Evolutionary conservation across 2,329 filamentous ascomycete species (phyloP).

Genomic region (Ophiostoma tasmaniense): DNA sequence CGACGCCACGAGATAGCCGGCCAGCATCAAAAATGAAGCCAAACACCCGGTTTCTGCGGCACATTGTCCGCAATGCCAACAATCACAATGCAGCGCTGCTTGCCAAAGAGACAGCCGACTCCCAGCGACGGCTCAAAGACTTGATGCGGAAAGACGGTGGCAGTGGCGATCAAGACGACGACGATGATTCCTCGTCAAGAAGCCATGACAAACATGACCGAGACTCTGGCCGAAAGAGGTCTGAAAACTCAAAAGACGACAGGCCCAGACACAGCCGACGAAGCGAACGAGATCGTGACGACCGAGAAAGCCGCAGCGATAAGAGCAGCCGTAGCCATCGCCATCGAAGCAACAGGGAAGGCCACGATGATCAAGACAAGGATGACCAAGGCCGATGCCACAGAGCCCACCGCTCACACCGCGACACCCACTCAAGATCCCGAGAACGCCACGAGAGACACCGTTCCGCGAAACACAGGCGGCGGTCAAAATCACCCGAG

Average conservation of each 20-base stretch:
- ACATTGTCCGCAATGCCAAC: conserved; percentile 82
- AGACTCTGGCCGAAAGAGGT: background rate
- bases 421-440: background rate
- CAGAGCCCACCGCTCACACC: background rate
- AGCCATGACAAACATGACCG: background rate
- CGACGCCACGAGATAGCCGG: conserved; percentile 32
- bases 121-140: conserved; percentile 58
- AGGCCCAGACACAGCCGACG: background rate
- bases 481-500: conserved; percentile 6
- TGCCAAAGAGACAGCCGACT: conserved; percentile 75
- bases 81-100: conserved; percentile 80
- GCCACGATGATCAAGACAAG: background rate
- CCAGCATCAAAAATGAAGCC: conserved; percentile 68
- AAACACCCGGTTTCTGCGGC: conserved; percentile 80
- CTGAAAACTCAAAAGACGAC: background rate
- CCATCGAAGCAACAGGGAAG: background rate
- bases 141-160: conserved; percentile 29
- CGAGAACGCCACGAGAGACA: background rate
- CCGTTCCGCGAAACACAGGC: conserved; percentile 1
- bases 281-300: background rate
- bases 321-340: background rate
- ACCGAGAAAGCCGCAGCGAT: background rate
- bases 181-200: background rate
- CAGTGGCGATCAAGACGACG: background rate
- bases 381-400: background rate